phyloP scores from a whole-genome alignment of 257 asterid species.

The Plantago major region DNA sequence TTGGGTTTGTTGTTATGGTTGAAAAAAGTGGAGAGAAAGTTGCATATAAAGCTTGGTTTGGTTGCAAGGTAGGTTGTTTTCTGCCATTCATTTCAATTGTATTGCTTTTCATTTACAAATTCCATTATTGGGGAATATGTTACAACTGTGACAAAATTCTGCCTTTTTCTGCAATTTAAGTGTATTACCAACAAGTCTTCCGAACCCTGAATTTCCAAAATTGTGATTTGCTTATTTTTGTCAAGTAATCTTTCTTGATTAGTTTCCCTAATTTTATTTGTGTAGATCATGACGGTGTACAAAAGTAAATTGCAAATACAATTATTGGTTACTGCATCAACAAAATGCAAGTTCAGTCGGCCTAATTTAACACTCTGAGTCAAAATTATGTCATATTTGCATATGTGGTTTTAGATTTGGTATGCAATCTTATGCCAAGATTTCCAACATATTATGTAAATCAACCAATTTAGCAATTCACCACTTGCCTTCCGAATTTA shows the following conservation, averaged over 20 bases:
- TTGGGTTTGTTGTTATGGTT: slow-evolving; percentile 15
- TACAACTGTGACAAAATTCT: background rate
- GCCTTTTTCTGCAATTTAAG: background rate
- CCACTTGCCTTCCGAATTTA: no score
- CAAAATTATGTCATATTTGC: no score
- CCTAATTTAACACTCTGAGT: no score
- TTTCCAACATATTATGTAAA: no score
- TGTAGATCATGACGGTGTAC: no score
- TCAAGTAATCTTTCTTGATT: background rate
- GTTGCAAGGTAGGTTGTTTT: slow-evolving; percentile 32
- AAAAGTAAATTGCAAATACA: no score
- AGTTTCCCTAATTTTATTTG: background rate
- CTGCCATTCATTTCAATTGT: slow-evolving; percentile 27
- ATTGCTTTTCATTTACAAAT: slow-evolving; percentile 10
- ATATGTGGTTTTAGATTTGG: no score
- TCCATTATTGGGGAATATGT: slow-evolving; percentile 9
- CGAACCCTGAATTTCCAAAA: background rate
- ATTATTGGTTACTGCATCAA: no score
- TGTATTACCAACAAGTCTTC: background rate
- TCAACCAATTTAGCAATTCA: no score
- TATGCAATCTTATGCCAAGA: no score
- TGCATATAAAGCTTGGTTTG: slow-evolving; percentile 9
- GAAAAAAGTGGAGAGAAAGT: slow-evolving; percentile 6
- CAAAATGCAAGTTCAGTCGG: no score
- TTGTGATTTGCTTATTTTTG: background rate